phyloP scores from a whole-genome alignment of 176 grass and related monocot species.

The Paspalum vaginatum region DNA sequence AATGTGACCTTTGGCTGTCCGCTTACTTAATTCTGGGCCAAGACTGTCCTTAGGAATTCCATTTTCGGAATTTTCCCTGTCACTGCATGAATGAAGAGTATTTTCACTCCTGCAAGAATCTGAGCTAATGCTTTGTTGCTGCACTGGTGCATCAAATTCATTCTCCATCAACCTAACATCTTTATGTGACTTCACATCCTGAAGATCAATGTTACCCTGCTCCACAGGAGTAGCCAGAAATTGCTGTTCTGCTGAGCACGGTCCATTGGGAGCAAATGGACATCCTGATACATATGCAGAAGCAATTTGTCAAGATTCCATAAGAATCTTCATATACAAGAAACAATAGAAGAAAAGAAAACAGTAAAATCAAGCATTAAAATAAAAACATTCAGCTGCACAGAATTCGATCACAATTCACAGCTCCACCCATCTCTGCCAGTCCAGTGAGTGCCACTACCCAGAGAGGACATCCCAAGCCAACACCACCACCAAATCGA shows the following conservation, averaged over 20 bases:
- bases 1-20: conserved; percentile 31
- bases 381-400: not conserved
- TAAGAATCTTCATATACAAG: conserved; percentile 28
- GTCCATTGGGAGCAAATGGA: conserved; percentile 24
- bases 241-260: conserved; percentile 24
- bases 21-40: conserved; percentile 36
- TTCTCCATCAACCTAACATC: conserved; percentile 31
- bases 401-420: not conserved
- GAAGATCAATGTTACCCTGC: conserved; percentile 22
- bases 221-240: not conserved
- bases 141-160: conserved; percentile 22
- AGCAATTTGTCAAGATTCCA: conserved; percentile 31
- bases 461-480: too few species aligned
- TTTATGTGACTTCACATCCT: conserved; percentile 30
- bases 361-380: not conserved
- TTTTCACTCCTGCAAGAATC: conserved; percentile 38
- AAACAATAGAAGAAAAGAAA: not conserved
- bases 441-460: too few species aligned
- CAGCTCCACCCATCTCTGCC: too few species aligned
- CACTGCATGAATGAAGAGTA: conserved; percentile 14
- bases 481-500: too few species aligned
- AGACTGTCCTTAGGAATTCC: conserved; percentile 16
- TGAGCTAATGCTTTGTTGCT: conserved; percentile 17
- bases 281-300: conserved; percentile 42
- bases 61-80: conserved; percentile 21